These are phyloP conservation scores for Jacaranda copaia DNA, from an alignment of 257 asterid genomes.

Conservation along the genomic window DNA sequence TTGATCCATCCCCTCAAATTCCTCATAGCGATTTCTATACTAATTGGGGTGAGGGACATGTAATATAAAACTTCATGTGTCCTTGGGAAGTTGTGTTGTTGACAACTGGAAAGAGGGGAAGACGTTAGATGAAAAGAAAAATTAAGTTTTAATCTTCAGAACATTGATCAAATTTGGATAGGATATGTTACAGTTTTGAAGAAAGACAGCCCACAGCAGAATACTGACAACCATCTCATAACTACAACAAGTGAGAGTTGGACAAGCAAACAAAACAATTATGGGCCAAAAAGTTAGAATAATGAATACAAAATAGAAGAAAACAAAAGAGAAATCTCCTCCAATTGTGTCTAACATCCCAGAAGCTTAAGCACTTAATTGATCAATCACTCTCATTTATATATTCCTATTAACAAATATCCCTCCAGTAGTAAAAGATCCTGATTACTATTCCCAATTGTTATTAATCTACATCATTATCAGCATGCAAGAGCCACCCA, in stretches of 20 bases:
- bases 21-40: slow-evolving; percentile 54
- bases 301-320: slow-evolving; percentile 49
- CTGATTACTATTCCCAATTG: background rate
- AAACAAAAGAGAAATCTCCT: slow-evolving; percentile 50
- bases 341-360: slow-evolving; percentile 38
- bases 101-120: slow-evolving; percentile 22
- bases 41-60: slow-evolving; percentile 62
- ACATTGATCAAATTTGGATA: background rate
- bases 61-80: slow-evolving; percentile 62
- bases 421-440: background rate
- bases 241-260: slow-evolving; percentile 39
- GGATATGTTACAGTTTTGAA: slow-evolving; percentile 25
- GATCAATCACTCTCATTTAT: background rate
- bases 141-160: background rate
- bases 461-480: background rate
- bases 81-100: slow-evolving; percentile 61
- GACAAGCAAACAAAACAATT: slow-evolving; percentile 53
- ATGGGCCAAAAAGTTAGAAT: slow-evolving; percentile 51
- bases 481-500: slow-evolving; percentile 6
- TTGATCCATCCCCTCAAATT: slow-evolving; percentile 69
- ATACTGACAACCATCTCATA: slow-evolving; percentile 19
- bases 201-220: slow-evolving; percentile 19
- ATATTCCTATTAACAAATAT: background rate
- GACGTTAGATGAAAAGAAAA: slow-evolving; percentile 24
- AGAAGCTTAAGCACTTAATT: slow-evolving; percentile 40